Base-by-base conservation (phyloP, 352 stramenopile genomes). In the Pythium aphanidermatum region DNA sequence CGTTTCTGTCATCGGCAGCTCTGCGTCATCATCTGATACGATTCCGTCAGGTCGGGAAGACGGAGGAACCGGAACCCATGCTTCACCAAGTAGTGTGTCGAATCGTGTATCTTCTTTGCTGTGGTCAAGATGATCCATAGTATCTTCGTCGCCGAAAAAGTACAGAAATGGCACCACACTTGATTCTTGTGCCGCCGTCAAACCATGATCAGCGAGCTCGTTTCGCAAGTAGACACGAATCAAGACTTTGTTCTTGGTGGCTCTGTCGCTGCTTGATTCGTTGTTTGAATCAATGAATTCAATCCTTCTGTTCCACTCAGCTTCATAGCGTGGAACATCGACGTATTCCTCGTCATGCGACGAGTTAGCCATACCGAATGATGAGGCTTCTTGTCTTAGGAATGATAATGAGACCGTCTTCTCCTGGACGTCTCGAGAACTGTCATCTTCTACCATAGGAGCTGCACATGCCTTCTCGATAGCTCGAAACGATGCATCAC, bases 81-180 rank as follows among this genome's bases (percentile, higher is more conserved):
- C 86, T 48, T 91, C 77, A 8, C 76, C 81, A 13, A 93, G 37
- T 12, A 93, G 62, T 33, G 69, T 63, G 28, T 93, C 81, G 28
- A 88, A 88, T 3, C 80, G 71, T 8, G 74, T 83, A 34, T 93
- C 78, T 50, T 90, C 76, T 41, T 90, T 91, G 59, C 75, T 88
- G 49, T 90, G 81, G 44, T 93, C 78, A 27, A 93, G 56, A 55
- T 87, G 74, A 44, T 93, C 81, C 78, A 93, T 87, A 55, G 83
- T 93, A 14, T 66, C 65, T 46, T 93, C 81, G 17, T 93, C 81
- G 6, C 81, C 81, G 44, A 93, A 93, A 55, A 93, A 93, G 42
- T 93, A 93, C 17, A 93, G 55, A 50, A 93, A 93, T 3, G 81
- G 81, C 24, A 93, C 74, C 13, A 93, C 81, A 55, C 81, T 93